Evolutionary conservation across 495 filamentous ascomycete species (phyloP).

Genomic region (Astrocystis sublimbata): DNA sequence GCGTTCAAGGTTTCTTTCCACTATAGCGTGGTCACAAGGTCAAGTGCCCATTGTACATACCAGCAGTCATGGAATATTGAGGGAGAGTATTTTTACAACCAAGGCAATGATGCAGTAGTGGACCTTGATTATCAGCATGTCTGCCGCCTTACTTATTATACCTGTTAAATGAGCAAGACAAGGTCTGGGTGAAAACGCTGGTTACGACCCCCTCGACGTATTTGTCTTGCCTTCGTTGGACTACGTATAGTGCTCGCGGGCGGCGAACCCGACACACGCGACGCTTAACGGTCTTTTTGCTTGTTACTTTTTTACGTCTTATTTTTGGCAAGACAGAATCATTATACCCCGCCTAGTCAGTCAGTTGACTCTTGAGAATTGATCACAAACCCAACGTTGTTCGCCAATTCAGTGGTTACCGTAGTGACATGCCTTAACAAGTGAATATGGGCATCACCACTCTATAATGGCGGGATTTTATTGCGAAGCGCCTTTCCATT

Average conservation of each 20-base stretch:
- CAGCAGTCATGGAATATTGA: not conserved
- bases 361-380: not conserved
- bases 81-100: not conserved
- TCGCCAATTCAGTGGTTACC: no score
- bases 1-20: constrained; percentile 9
- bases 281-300: constrained; percentile 1
- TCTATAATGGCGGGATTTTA: no score
- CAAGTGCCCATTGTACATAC: not conserved
- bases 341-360: constrained; percentile 20
- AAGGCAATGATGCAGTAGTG: not conserved
- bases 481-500: no score
- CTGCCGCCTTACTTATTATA: not conserved
- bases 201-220: not conserved
- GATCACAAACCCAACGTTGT: constrained; percentile 1
- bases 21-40: constrained; percentile 1
- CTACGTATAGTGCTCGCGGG: not conserved
- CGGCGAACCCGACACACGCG: not conserved
- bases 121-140: not conserved
- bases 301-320: not conserved
- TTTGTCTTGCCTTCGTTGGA: constrained; percentile 9
- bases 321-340: constrained; percentile 1
- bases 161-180: not conserved
- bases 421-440: no score
- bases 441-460: no score
- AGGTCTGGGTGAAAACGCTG: not conserved